Conservation (phyloP, 208 protist genomes). For the Trypanosoma melophagium region DNA sequence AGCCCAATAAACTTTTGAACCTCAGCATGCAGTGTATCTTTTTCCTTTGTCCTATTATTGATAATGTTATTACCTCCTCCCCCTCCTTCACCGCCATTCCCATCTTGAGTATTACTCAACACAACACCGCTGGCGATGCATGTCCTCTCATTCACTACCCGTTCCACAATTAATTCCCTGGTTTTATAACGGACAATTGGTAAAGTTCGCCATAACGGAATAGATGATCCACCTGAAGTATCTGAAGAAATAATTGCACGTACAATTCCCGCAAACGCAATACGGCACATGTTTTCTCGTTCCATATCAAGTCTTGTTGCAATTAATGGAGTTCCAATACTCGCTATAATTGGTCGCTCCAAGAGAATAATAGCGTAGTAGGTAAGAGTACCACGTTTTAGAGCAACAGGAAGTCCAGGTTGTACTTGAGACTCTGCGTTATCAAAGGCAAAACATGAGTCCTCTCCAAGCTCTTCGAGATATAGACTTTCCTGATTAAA, state of each 20-base stretch:
- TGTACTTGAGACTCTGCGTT: neutral
- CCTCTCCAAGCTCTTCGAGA: conserved; percentile 50
- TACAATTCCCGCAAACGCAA: conserved; percentile 63
- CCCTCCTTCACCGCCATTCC: neutral
- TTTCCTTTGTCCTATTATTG: conserved; percentile 23
- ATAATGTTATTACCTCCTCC: neutral
- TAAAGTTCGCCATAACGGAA: conserved; percentile 45
- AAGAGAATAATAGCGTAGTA: conserved; percentile 71
- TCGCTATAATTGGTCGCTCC: conserved; percentile 45
- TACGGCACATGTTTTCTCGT: conserved; percentile 68
- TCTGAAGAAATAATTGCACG: conserved; percentile 29
- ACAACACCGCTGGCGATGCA: conserved; percentile 79
- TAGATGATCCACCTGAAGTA: neutral
- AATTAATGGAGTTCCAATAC: conserved; percentile 40
- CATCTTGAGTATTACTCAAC: conserved; percentile 3
- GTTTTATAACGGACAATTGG: conserved; percentile 56
- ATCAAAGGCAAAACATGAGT: conserved; percentile 32
- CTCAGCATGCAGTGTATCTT: conserved; percentile 55
- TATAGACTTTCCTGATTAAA: conserved; percentile 38
- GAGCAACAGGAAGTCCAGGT: conserved; percentile 32
- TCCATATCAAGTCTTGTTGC: conserved; percentile 74
- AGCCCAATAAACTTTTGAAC: conserved; percentile 76
- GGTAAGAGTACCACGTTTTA: conserved; percentile 17
- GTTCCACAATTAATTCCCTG: conserved; percentile 50
- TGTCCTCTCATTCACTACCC: conserved; percentile 58